Base-by-base conservation (phyloP, 257 asterid species). In the Gentiana straminea region DNA sequence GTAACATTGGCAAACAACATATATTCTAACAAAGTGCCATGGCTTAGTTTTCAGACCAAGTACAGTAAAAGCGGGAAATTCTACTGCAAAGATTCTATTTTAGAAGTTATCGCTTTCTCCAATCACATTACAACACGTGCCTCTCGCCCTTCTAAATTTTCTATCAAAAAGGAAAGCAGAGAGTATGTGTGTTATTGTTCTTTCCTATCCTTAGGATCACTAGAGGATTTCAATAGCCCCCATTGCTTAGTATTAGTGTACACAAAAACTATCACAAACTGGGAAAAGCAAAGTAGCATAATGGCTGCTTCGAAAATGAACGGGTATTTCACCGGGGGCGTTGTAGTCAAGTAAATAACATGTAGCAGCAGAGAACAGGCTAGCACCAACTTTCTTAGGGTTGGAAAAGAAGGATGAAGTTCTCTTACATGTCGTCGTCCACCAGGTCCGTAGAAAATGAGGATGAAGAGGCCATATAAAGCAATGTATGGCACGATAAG, bases 301-400 rank as follows among this genome's bases (percentile, higher is more conserved):
- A 88, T 92, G 49, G 85, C 45, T 11, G 99, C 97, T 79, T 88
- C 97, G 59, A 83, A 75, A 57, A 88, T 80, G 74, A 61, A 92
- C 49, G 99, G 97, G 45, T 85, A 88, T 69, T 76, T 83, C 49
- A 67, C 66, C 56, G 97, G 97, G 65, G 99, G 99, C 62, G 82
- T 53, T 43, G 77, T 51, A 41, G 79, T 73, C 70, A 92, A 4
- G 84, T 85, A 88, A 66, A 77, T 44, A 39, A 85, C 51, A 64
- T 88, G 98, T 51, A 92, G 88, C 59, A 63, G 61, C 56, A 85
- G 57, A 69, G 85, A 70, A 82, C 77, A 76, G 67, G 72, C 58
- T 24, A 72, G 52, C 38, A 79, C 75, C 57, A 81, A 58, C 24
- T 64, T 63, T 70, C 71, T 74, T 44, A 72, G 58, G 58, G 59